These are phyloP conservation scores for Phaffomyces thermotolerans DNA, from an alignment of 805 yeast species.

Conservation along the genomic window DNA sequence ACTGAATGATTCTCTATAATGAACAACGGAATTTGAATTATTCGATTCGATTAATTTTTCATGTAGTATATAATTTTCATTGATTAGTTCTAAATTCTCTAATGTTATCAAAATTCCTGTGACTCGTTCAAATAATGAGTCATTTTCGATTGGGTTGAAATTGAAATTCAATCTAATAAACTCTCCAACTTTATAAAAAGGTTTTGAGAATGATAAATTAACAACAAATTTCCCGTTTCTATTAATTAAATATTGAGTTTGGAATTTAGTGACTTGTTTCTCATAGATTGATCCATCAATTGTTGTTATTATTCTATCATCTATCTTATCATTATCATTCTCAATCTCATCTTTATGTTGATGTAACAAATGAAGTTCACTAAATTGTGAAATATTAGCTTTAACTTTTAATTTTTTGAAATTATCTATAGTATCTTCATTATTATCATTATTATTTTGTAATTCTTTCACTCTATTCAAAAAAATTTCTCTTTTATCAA, in stretches of 20 bases:
- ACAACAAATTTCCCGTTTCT: conserved; percentile 36
- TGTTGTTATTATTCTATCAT: conserved; percentile 6
- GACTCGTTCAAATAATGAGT: conserved; percentile 23
- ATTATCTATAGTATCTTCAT: conserved; percentile 9
- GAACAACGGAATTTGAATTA: conserved; percentile 9
- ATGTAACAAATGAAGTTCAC: conserved; percentile 1
- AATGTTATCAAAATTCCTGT: conserved; percentile 31
- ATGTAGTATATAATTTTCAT: conserved; percentile 23
- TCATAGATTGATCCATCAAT: conserved; percentile 16
- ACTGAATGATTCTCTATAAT: conserved; percentile 26
- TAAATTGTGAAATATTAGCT: conserved; percentile 12
- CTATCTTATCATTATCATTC: background rate
- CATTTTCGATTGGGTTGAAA: conserved; percentile 15
- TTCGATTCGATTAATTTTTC: background rate
- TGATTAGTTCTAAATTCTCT: conserved; percentile 30
- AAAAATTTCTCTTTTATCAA: conserved; percentile 4
- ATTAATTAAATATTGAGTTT: conserved; percentile 33
- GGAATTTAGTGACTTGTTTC: conserved; percentile 20
- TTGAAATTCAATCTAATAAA: conserved; percentile 34
- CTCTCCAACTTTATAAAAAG: conserved; percentile 37
- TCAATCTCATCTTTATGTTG: conserved; percentile 1
- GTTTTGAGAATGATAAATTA: conserved; percentile 31
- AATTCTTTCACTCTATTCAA: conserved; percentile 2
- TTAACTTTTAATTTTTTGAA: conserved; percentile 10
- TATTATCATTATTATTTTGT: conserved; percentile 3